phyloP scores from a whole-genome alignment of 257 asterid genomes.

The Nicotiana knightiana region DNA sequence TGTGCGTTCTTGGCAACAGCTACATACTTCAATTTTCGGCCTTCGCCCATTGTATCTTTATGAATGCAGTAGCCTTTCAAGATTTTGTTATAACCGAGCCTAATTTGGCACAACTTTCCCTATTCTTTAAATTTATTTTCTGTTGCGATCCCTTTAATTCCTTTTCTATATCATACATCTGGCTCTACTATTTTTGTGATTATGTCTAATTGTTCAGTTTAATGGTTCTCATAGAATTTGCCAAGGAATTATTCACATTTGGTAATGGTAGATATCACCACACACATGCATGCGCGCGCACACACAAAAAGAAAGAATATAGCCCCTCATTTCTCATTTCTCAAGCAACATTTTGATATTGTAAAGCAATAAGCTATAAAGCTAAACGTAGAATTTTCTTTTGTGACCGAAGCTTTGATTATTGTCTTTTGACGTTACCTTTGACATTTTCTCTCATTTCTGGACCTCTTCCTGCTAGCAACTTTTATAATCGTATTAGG shows the following conservation, averaged over 20 bases:
- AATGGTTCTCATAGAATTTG: background rate
- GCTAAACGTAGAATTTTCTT: background rate
- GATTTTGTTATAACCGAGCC: background rate
- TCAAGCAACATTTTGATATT: background rate
- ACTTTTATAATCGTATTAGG: background rate
- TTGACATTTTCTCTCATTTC: background rate
- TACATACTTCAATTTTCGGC: slow-evolving; percentile 53
- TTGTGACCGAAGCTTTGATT: background rate
- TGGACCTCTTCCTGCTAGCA: background rate
- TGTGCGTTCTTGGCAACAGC: slow-evolving; percentile 54
- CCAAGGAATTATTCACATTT: background rate
- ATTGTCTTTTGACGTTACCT: background rate
- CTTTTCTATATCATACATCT: background rate
- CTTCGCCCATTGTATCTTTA: slow-evolving; percentile 42
- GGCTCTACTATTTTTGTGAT: background rate
- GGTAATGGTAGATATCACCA: background rate
- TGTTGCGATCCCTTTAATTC: background rate
- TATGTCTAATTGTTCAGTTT: background rate
- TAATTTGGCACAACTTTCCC: background rate
- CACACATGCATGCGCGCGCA: too few species aligned
- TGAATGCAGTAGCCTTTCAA: slow-evolving; percentile 1
- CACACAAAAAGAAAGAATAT: too few species aligned
- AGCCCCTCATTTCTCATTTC: too few species aligned
- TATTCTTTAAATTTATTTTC: background rate
- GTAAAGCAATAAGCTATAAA: too few species aligned